A percentile compares a stretch with the other conserved stretches of the same genome.
phyloP scores from a whole-genome alignment of 2,329 filamentous ascomycete genomes.

The Venturia asperata region DNA sequence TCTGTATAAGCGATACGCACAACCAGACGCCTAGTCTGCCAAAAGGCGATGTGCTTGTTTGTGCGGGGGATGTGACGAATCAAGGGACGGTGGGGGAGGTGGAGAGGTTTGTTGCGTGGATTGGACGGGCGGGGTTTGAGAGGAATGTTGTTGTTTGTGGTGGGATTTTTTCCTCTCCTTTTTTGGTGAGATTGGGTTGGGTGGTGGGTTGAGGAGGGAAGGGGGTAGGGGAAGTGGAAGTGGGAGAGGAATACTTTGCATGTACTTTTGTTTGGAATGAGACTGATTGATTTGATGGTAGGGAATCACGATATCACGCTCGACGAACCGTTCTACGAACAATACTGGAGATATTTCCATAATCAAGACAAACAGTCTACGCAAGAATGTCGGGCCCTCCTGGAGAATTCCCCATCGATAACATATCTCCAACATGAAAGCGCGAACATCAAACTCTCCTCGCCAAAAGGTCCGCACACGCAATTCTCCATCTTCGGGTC shows the following conservation, averaged over 20 bases:
- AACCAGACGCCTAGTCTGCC: conserved; percentile 59
- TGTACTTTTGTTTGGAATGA: background rate
- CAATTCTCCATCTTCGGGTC: conserved; percentile 63
- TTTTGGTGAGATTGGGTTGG: background rate
- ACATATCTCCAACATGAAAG: conserved; percentile 59
- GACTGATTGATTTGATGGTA: conserved; percentile 27
- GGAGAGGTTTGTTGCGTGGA: conserved; percentile 74
- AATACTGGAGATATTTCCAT: conserved; percentile 13
- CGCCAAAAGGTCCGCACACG: conserved; percentile 50
- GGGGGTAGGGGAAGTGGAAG: background rate
- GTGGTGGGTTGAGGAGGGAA: no score
- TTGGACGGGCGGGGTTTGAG: conserved; percentile 48
- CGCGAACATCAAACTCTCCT: conserved; percentile 47
- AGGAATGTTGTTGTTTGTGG: conserved; percentile 61
- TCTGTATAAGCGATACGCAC: conserved; percentile 73
- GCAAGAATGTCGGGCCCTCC: conserved; percentile 47
- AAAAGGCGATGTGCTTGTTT: conserved; percentile 65
- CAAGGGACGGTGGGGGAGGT: conserved; percentile 65
- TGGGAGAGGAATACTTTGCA: background rate
- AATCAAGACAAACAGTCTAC: conserved; percentile 40
- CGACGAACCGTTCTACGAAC: conserved; percentile 53
- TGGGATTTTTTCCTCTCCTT: conserved; percentile 29
- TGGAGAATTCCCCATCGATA: conserved; percentile 46
- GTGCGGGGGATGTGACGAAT: conserved; percentile 71
- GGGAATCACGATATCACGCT: conserved; percentile 72